Base-by-base conservation (phyloP, 129 eudicot species). In the Centella asiatica region DNA sequence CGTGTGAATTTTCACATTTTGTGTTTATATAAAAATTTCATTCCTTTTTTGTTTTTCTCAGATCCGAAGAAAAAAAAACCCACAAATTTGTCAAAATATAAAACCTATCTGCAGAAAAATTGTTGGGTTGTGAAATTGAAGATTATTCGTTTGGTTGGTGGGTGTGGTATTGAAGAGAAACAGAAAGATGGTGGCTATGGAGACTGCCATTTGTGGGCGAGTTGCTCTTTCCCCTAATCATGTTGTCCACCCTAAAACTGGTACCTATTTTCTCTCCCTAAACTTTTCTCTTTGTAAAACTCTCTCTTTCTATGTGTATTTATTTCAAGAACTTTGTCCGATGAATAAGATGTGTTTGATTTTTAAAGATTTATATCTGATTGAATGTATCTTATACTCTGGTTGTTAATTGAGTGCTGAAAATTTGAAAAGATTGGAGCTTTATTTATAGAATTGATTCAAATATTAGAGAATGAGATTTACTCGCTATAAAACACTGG, bases 121-220 rank as follows among this genome's bases (percentile, higher is more conserved):
- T 12, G 5, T 53, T 15, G 5, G 37, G 59, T 33, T 53, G 59
- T 27, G 6, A 52, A 52, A 52, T 53, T 53, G 2, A 7, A 53
- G 22, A 53, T 33, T 25, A 15, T 12, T 14, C 14, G 19, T 33
- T 5, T 19, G 13, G 36, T 9, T 27, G 2, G 17, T 3, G 39
- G 29, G 60, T 55, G 42, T 55, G 2, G 1, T 15, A n/a, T 57
- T 58, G 62, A 22, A n/a, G 59, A 53, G 59, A 49, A 10, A 52
- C 33, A 17, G 55, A 54, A 10, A 32, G 54, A 25, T 64, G 64
- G 55, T 58, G 73, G 76, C 50, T 32, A 83, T 83, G 86, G 90
- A 80, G 76, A 80, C 81, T 70, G 86, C 90, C 69, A 77, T 80
- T 60, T 60, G 69, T 62, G 75, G 83, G 69, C 75, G 90, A 68